Base-by-base conservation (phyloP, 306 rosid species). In the Prunus davidiana region DNA sequence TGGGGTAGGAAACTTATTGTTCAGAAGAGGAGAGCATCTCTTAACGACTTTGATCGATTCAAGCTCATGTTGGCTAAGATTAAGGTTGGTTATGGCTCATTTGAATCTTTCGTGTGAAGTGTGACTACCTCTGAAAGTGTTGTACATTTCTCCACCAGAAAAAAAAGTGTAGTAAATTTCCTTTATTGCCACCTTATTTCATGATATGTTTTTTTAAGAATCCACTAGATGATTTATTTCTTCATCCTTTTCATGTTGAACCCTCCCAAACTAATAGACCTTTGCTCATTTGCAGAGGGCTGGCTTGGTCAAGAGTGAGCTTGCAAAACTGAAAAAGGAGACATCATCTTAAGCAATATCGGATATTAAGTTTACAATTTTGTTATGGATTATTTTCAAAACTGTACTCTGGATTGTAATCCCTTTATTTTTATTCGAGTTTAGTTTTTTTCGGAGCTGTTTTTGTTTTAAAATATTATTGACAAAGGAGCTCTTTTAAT, bases 1-100 rank as follows among this genome's bases (percentile, higher is more conserved):
- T 95, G 97, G 97, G 99, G 99, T 2, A 89, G 99, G 58, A 95
- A 95, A 64, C 69, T 95, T 52, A 90, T 95, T 78, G 99, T 95
- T 18, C 91, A 71, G 84, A 89, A 95, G 91, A 86, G 84, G 45
- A 88, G 99, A 72, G 97, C 97, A 0, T 19, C 87, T 9, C 97
- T 95, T 19, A 92, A 62, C 1, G 99, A 95, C 80, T 92, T 95
- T 56, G 97, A 96, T 63, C 84, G 99, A 84, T 96, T 96, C 88
- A 96, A 92, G 89, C 81, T 96, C 10, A 96, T 96, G 99, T 82
- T 96, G 87, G 86, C 98, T 0, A 96, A 96, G 87, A 92, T 96
- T 69, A 96, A 96, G 99, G 99, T 92, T 66, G 3, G 79, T 20
- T 14, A 43, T 67, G 55, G 3, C 32, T 14, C 15, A 43, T 67